Conservation (phyloP, 257 asterid species). For the Solanum boliviense region DNA sequence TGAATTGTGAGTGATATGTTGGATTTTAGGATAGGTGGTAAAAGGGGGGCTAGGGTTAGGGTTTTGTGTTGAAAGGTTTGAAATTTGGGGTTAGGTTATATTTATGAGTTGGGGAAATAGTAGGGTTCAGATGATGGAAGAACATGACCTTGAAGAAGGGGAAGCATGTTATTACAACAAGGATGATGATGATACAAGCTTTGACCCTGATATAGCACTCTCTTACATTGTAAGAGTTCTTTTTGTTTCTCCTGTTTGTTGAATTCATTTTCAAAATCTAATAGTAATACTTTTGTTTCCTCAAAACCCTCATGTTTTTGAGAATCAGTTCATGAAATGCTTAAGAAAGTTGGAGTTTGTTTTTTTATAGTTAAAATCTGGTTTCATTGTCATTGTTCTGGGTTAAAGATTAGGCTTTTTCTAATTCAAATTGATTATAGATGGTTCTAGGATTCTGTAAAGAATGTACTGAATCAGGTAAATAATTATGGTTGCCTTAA, state of each 20-base stretch:
- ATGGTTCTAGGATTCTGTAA: neutral
- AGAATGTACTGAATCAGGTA: neutral
- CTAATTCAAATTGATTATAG: neutral
- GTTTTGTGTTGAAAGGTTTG: constrained; percentile 15
- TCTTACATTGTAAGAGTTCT: constrained; percentile 82
- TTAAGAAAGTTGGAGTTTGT: neutral
- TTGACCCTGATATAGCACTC: constrained; percentile 70
- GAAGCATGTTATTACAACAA: constrained; percentile 45
- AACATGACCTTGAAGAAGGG: constrained; percentile 84
- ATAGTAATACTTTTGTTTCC: neutral
- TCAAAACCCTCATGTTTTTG: neutral
- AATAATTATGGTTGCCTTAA: neutral
- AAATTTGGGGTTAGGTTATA: constrained; percentile 16
- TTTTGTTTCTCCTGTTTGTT: neutral
- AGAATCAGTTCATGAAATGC: neutral
- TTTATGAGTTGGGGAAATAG: neutral
- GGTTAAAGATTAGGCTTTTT: neutral
- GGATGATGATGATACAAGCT: constrained; percentile 47
- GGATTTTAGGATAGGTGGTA: constrained; percentile 63
- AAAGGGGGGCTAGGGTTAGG: constrained; percentile 44
- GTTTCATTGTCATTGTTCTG: neutral
- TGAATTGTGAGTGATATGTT: constrained; percentile 41
- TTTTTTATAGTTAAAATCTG: neutral
- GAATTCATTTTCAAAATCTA: neutral
- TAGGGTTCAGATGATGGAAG: constrained; percentile 35